These are phyloP conservation scores for Aspergillus egyptiacus DNA, from an alignment of 495 filamentous ascomycete genomes.

Conservation along the genomic window DNA sequence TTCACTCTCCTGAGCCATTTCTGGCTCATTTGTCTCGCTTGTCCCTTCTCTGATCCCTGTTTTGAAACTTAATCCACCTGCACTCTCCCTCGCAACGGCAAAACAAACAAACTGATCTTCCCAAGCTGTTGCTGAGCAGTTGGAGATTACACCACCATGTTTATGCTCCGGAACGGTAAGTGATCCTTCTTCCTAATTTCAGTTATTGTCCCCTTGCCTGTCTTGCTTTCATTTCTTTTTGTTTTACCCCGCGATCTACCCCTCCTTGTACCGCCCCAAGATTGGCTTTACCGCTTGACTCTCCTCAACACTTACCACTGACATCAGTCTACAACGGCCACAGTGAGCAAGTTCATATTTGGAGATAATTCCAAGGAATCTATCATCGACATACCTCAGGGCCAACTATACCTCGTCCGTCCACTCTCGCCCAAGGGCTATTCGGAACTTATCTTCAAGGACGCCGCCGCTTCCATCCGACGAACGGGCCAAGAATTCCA, in stretches of 20 bases:
- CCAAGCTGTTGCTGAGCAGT: slow-evolving; percentile 25
- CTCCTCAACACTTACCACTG: background rate
- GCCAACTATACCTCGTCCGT: slow-evolving; percentile 94
- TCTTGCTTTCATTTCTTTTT: background rate
- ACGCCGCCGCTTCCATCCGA: slow-evolving; percentile 85
- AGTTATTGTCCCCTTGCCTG: background rate
- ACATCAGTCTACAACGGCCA: background rate
- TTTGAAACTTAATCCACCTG: too few relatives aligned
- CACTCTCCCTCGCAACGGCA: background rate
- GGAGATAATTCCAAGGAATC: slow-evolving; percentile 88
- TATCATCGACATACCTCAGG: slow-evolving; percentile 88
- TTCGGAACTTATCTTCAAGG: slow-evolving; percentile 97
- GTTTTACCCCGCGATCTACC: slow-evolving; percentile 28
- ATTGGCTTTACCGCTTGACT: background rate
- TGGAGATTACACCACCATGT: slow-evolving; percentile 49
- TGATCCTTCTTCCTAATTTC: slow-evolving; percentile 17
- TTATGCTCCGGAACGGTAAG: slow-evolving; percentile 67
- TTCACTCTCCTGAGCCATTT: background rate
- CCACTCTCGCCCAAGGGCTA: slow-evolving; percentile 94
- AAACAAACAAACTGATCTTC: slow-evolving; percentile 14
- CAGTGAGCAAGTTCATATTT: slow-evolving; percentile 89
- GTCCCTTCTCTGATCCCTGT: slow-evolving; percentile 2
- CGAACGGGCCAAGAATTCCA: slow-evolving; percentile 91
- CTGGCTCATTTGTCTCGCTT: background rate
- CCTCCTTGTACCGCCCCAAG: slow-evolving; percentile 22